Percentiles rank a stretch among this genome's conserved stretches.
phyloP scores from a whole-genome alignment of 1,139 yeast species.

The Pichia sp. region DNA sequence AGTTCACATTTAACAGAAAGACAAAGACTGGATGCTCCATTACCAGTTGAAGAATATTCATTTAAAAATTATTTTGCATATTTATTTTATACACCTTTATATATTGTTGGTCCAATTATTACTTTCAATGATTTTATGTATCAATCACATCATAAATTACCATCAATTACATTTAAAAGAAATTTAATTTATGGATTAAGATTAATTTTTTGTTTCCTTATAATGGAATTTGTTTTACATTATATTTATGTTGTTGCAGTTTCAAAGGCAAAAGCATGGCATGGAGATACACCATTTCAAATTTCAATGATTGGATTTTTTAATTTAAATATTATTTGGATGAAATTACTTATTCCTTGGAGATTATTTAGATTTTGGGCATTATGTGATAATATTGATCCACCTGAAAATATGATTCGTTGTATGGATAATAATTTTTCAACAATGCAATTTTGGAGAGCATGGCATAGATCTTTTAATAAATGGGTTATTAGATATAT shows the following conservation, averaged over 20 bases:
- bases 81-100: constrained; percentile 77
- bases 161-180: constrained; percentile 49
- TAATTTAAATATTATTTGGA: constrained; percentile 87
- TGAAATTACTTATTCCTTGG: constrained; percentile 92
- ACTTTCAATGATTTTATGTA: constrained; percentile 87
- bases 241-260: constrained; percentile 91
- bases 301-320: constrained; percentile 91
- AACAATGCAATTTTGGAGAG: constrained; percentile 93
- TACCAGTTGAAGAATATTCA: constrained; percentile 55
- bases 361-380: constrained; percentile 92
- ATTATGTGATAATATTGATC: constrained; percentile 82
- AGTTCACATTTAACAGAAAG: constrained; percentile 46
- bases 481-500: constrained; percentile 79
- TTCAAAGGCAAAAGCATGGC: constrained; percentile 84
- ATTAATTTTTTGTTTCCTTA: constrained; percentile 63
- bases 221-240: constrained; percentile 87
- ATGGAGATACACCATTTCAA: constrained; percentile 83
- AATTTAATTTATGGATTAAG: constrained; percentile 60
- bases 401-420: constrained; percentile 97
- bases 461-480: constrained; percentile 95
- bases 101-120: constrained; percentile 90
- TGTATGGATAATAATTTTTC: constrained; percentile 94
- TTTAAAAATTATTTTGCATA: constrained; percentile 66
- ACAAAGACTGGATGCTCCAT: constrained; percentile 60
- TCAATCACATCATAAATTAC: constrained; percentile 50